Conservation (phyloP, 169 alveolate genomes). For the Plasmodium cynomolgi region DNA sequence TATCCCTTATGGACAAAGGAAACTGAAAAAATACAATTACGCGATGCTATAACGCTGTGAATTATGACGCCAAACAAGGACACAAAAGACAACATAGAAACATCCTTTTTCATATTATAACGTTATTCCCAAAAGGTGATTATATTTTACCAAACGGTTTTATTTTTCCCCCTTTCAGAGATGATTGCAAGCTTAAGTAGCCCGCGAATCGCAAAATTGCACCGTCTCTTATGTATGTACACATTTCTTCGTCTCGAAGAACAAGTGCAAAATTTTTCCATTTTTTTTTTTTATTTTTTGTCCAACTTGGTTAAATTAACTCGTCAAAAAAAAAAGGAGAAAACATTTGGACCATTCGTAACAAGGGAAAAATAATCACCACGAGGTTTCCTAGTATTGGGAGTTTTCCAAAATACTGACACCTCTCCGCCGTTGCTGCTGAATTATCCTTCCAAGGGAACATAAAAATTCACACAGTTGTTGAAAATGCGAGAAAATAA, state of each 20-base stretch:
- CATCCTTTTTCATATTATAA: constrained; percentile 7
- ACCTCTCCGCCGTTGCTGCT: not conserved
- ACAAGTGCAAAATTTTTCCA: not conserved
- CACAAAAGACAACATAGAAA: not conserved
- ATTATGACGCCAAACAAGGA: not conserved
- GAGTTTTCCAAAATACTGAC: not conserved
- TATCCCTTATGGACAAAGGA: not conserved
- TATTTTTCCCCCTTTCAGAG: not conserved
- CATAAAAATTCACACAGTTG: not conserved
- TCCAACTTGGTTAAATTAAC: not conserved
- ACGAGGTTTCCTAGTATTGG: not conserved
- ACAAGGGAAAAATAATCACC: not conserved
- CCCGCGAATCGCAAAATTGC: not conserved
- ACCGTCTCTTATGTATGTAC: constrained; percentile 18
- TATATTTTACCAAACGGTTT: not conserved
- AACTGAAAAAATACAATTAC: not conserved
- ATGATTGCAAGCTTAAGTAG: not conserved
- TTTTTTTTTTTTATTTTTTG: not conserved
- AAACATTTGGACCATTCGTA: not conserved
- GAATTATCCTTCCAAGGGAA: not conserved
- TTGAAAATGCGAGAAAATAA: not conserved
- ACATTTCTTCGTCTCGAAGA: not conserved
- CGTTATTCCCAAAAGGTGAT: not conserved
- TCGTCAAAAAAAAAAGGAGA: not conserved
- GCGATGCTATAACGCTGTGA: not conserved